These are phyloP conservation scores for Chrysoporthe cubensis DNA, from an alignment of 2,329 filamentous ascomycete species.

Conservation along the genomic window DNA sequence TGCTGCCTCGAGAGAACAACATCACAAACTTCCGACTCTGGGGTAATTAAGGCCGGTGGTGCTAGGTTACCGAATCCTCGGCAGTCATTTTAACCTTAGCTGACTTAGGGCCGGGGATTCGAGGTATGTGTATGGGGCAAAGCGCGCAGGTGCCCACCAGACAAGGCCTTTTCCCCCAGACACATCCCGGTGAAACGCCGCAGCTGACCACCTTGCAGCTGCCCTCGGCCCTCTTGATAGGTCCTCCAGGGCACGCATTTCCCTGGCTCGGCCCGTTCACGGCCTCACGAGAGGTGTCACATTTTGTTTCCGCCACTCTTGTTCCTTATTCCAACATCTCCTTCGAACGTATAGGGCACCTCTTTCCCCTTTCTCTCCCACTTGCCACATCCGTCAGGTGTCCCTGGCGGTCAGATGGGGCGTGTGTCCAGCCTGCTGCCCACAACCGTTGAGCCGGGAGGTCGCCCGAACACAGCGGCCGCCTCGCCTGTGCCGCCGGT, in stretches of 20 bases:
- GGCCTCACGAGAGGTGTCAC: not conserved
- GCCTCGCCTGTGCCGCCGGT: not conserved
- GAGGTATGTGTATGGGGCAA: not conserved
- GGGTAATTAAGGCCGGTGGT: not conserved
- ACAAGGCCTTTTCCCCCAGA: not conserved
- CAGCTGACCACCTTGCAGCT: constrained; percentile 11
- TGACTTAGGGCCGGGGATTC: not conserved
- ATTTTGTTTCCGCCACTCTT: not conserved
- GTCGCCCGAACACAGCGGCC: not conserved
- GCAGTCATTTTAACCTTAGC: not conserved
- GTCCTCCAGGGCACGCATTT: not conserved
- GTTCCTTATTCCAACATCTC: not conserved
- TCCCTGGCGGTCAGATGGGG: not conserved
- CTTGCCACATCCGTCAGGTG: constrained; percentile 7
- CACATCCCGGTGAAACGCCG: not conserved
- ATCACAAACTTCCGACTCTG: not conserved
- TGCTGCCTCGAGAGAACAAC: not conserved
- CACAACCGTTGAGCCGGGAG: not conserved
- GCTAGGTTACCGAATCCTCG: not conserved
- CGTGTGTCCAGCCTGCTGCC: not conserved
- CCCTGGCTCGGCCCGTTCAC: constrained; percentile 12
- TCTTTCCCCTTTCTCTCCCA: constrained; percentile 2
- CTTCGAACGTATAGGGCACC: not conserved
- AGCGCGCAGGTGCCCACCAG: not conserved
- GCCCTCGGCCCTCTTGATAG: not conserved